phyloP scores from a whole-genome alignment of 106 monocot species.

The Dendrobium huoshanense region DNA sequence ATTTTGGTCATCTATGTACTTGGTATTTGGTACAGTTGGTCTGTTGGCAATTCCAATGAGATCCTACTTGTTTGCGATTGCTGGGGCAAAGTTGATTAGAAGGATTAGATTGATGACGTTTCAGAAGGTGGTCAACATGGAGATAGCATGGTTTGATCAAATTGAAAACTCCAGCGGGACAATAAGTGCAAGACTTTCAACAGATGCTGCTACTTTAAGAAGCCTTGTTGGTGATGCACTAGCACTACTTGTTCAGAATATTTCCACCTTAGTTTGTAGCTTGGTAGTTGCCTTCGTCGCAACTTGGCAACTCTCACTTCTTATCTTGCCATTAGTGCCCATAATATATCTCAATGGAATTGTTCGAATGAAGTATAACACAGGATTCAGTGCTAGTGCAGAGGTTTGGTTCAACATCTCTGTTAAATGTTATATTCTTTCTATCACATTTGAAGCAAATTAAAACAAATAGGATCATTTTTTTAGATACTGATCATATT shows the following conservation, averaged over 20 bases:
- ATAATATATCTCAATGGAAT: constrained; percentile 28
- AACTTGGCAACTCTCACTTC: constrained; percentile 26
- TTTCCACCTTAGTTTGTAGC: constrained; percentile 22
- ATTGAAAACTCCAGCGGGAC: constrained; percentile 34
- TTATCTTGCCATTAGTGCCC: constrained; percentile 30
- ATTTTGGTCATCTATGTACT: constrained; percentile 22
- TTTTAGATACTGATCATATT: neutral
- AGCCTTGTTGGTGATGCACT: constrained; percentile 39
- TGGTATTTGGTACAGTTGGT: constrained; percentile 14
- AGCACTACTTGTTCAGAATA: constrained; percentile 25
- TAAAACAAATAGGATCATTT: neutral
- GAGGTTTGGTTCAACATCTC: constrained; percentile 17
- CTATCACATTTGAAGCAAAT: no score
- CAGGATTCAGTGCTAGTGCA: constrained; percentile 27
- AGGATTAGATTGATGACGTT: constrained; percentile 37
- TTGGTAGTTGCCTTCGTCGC: constrained; percentile 30
- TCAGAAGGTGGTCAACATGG: constrained; percentile 38
- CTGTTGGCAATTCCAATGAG: constrained; percentile 17
- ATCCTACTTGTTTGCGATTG: constrained; percentile 32
- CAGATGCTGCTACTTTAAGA: constrained; percentile 30
- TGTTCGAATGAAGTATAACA: constrained; percentile 30
- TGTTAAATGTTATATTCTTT: neutral
- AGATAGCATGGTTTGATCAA: constrained; percentile 37
- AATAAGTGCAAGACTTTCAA: constrained; percentile 34
- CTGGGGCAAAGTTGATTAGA: constrained; percentile 29